A percentile compares a stretch with the other conserved stretches of the same genome.
Conservation (phyloP, 371 early-diverging fungal species). For the Mortierella sp. region DNA sequence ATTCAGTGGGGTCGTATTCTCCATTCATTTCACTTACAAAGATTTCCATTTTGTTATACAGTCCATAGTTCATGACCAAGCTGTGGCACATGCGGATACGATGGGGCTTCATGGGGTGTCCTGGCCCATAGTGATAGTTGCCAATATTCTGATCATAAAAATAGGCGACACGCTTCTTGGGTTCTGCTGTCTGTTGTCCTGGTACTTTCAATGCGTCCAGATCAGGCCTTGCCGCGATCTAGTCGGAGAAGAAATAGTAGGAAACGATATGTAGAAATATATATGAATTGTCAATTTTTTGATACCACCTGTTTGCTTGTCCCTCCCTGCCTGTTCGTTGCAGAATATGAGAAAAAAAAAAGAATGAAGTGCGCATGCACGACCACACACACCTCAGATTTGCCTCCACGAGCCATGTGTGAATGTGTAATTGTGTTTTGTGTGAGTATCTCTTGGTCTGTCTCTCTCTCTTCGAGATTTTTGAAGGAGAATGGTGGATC, state of each 20-base stretch:
- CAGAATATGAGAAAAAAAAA: neutral
- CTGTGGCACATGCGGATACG: conserved; percentile 98
- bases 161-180: conserved; percentile 80
- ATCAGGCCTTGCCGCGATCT: conserved; percentile 15
- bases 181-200: conserved; percentile 43
- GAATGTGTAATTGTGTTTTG: neutral
- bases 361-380: neutral
- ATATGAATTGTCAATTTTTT: neutral
- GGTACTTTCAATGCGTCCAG: conserved; percentile 31
- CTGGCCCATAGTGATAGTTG: conserved; percentile 90
- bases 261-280: neutral
- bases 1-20: neutral
- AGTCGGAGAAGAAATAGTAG: neutral
- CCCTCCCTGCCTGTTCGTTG: neutral
- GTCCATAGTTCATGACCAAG: conserved; percentile 94
- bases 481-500: neutral
- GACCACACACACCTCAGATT: conserved; percentile 25
- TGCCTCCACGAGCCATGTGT: conserved; percentile 36
- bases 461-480: neutral
- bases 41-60: conserved; percentile 96
- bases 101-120: conserved; percentile 99
- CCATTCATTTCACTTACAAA: conserved; percentile 62
- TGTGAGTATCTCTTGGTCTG: neutral
- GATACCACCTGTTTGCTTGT: neutral
- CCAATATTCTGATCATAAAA: conserved; percentile 91